Evolutionary conservation across 345 rosid species (phyloP).

Genomic region (Camelina sativa): DNA sequence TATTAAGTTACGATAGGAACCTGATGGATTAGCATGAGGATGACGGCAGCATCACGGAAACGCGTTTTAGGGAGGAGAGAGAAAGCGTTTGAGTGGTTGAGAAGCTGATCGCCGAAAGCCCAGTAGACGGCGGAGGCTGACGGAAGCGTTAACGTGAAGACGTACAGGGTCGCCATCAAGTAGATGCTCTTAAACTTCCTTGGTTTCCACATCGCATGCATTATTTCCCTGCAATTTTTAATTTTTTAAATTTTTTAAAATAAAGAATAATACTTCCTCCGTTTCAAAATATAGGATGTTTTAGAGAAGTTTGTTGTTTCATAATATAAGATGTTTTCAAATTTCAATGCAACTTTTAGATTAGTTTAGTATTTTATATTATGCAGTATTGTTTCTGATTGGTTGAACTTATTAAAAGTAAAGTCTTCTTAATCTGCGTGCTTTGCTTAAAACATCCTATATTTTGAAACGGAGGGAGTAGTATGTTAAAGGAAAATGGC

Average conservation of each 20-base stretch:
- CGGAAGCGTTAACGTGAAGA: constrained; percentile 90
- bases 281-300: no score
- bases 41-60: constrained; percentile 89
- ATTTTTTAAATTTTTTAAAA: background rate
- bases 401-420: no score
- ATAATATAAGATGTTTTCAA: no score
- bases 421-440: no score
- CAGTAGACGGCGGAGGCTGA: constrained; percentile 94
- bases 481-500: background rate
- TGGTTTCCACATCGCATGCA: constrained; percentile 99
- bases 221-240: constrained; percentile 69
- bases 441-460: no score
- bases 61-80: constrained; percentile 79
- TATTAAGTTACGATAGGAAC: constrained; percentile 45
- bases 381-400: no score
- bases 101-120: constrained; percentile 93
- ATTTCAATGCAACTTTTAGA: no score
- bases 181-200: constrained; percentile 92
- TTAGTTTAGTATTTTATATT: no score
- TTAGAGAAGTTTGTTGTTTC: no score
- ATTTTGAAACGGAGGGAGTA: no score
- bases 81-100: constrained; percentile 90
- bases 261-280: background rate
- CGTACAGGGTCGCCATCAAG: constrained; percentile 88
- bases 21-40: constrained; percentile 97